Evolutionary conservation across 2,329 filamentous ascomycete genomes (phyloP).

Genomic region (Aspergillus sp.): DNA sequence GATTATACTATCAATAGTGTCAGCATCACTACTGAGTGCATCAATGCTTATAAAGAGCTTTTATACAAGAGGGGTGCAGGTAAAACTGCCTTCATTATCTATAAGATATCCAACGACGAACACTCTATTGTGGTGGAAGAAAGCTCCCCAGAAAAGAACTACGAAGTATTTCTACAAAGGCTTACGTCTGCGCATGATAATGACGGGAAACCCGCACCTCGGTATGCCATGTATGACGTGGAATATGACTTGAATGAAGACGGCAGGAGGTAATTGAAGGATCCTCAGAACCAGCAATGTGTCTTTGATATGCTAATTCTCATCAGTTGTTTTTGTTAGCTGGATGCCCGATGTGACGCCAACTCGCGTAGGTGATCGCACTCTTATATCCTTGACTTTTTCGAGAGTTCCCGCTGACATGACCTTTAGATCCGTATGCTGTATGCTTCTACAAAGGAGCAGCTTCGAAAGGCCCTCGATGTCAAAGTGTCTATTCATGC

Average conservation of each 20-base stretch:
- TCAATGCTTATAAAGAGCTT: constrained; percentile 9
- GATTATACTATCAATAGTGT: background rate
- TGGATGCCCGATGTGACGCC: constrained; percentile 17
- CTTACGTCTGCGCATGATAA: constrained; percentile 6
- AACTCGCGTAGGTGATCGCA: background rate
- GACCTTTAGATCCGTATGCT: constrained; percentile 14
- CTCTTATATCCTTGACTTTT: background rate
- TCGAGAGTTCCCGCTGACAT: background rate
- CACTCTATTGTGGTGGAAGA: constrained; percentile 10
- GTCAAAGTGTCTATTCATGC: constrained; percentile 18
- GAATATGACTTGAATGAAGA: constrained; percentile 18
- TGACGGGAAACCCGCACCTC: constrained; percentile 5
- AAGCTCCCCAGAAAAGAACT: constrained; percentile 11
- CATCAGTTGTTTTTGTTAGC: constrained; percentile 14
- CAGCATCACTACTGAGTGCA: constrained; percentile 4
- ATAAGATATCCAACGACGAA: constrained; percentile 17
- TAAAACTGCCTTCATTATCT: constrained; percentile 16
- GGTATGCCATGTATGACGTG: constrained; percentile 21
- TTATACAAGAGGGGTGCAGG: background rate
- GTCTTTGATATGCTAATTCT: background rate
- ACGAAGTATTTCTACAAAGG: constrained; percentile 15
- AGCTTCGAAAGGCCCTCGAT: constrained; percentile 13
- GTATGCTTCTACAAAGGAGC: constrained; percentile 18
- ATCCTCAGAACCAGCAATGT: background rate
- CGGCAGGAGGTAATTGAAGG: constrained; percentile 7